Evolutionary conservation across 768 basidiomycete genomes (phyloP).

Genomic region (Tephrocybe sp.): DNA sequence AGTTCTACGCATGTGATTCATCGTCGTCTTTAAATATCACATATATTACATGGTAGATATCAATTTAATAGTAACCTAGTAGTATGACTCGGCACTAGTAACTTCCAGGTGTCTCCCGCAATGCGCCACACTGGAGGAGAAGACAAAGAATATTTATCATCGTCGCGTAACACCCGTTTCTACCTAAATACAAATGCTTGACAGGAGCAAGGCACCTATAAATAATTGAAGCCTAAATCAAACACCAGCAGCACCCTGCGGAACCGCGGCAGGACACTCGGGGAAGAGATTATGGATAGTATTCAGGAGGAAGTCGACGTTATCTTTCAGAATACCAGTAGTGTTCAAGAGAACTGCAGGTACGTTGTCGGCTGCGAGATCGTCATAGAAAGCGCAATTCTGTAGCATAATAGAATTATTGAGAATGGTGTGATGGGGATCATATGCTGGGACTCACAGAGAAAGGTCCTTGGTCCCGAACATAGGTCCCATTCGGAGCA

Average conservation of each 20-base stretch:
- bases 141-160: too few relatives aligned
- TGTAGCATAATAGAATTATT: not conserved
- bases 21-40: too few relatives aligned
- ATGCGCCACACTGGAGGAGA: too few relatives aligned
- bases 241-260: constrained; percentile 9
- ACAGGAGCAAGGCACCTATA: too few relatives aligned
- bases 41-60: too few relatives aligned
- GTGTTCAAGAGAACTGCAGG: constrained; percentile 14
- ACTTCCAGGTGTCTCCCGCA: too few relatives aligned
- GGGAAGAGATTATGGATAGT: constrained; percentile 11
- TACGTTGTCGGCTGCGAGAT: constrained; percentile 10
- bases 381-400: constrained; percentile 7
- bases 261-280: constrained; percentile 7
- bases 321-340: constrained; percentile 12
- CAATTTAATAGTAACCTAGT: too few relatives aligned
- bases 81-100: too few relatives aligned
- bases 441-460: not conserved
- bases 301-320: constrained; percentile 14
- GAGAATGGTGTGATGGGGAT: not conserved
- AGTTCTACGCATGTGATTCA: too few relatives aligned
- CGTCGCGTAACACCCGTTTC: too few relatives aligned
- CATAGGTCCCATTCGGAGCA: constrained; percentile 9
- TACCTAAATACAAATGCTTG: too few relatives aligned
- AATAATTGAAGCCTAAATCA: not conserved
- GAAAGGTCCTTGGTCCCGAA: constrained; percentile 1